Evolutionary conservation across 1,284 basidiomycete species (phyloP), one percentile per base, ranked within the genome.

Genomic region (Boletus mariae): DNA sequence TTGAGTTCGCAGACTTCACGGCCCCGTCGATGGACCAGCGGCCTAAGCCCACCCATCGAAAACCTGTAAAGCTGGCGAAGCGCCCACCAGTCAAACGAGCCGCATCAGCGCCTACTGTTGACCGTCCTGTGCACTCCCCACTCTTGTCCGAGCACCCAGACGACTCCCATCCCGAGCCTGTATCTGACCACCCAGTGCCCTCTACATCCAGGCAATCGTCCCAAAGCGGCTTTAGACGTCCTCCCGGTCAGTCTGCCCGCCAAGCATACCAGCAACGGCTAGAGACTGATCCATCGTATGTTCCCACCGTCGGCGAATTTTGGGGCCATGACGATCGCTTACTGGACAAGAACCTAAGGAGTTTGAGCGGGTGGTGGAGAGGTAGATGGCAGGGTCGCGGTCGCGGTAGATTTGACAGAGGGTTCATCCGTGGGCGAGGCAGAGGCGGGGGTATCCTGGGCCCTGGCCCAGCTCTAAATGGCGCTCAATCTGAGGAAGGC

Each of bases 281-380:
- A 25, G 86, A 88, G 59, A 78, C 74, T 20, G 92, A 95, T 68
- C 92, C 92, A 1, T 89, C 90, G 1, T 92, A 85, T 64, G 87
- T 91, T 29, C 92, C 92, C 23, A 87, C 83, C 26, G 87, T 93
- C 12, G 92, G 92, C 55, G 85, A 87, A 57, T 95, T 94, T 65
- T 95, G 91, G 92, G 86, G 89, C 8, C 93, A 94, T 65, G 92
- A 94, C 67, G 91, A 94, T 68, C 84, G 92, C 46, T 73, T 87
- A 57, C 72, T 86, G 68, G 89, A 84, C 72, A 89, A 84, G 73
- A 83, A 85, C 59, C 70, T 88, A 49, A 80, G 85, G 54, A 86
- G 83, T 69, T 72, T 90, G 54, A 90, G 85, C 73, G 84, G 79
- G 8, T 92, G 87, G 90, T 88, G 89, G 90, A 77, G 87, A 58